A percentile compares a stretch with the other conserved stretches of the same genome.
Conservation (phyloP, 352 stramenopile species). For the Phytopythium sindhum region DNA sequence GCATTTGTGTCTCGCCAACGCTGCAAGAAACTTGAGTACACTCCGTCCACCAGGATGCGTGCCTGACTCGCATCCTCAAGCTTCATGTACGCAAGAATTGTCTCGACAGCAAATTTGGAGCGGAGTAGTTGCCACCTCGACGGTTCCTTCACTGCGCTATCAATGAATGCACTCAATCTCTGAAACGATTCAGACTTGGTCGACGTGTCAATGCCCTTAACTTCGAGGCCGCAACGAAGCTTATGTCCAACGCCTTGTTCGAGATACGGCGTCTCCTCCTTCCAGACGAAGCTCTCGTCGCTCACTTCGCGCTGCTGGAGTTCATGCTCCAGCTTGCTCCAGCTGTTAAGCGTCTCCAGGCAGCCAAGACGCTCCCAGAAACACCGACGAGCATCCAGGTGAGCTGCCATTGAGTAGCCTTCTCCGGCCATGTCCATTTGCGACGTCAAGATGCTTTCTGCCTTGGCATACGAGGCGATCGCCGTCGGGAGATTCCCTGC, state of each 20-base stretch:
- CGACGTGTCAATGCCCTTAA: constrained; percentile 15
- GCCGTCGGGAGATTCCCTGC: constrained; percentile 66
- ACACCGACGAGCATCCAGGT: constrained; percentile 52
- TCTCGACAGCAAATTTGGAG: constrained; percentile 48
- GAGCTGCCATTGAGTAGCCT: constrained; percentile 15
- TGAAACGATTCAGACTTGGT: constrained; percentile 8
- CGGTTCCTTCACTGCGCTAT: constrained; percentile 23
- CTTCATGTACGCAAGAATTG: constrained; percentile 41
- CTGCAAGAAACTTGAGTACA: constrained; percentile 48
- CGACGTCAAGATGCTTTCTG: constrained; percentile 37
- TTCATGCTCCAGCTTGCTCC: constrained; percentile 53
- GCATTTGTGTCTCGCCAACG: constrained; percentile 57
- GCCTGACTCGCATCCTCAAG: constrained; percentile 40
- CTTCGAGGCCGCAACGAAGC: constrained; percentile 39
- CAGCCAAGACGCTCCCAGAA: constrained; percentile 64
- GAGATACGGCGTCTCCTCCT: constrained; percentile 56
- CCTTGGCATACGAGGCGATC: constrained; percentile 70
- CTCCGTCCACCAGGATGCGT: constrained; percentile 52
- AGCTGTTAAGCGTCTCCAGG: constrained; percentile 66
- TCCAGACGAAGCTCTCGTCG: constrained; percentile 44
- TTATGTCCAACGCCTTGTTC: constrained; percentile 62
- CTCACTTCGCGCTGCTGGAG: constrained; percentile 18
- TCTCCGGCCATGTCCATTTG: constrained; percentile 40
- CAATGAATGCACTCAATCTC: constrained; percentile 21
- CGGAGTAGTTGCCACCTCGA: constrained; percentile 35